phyloP scores from a whole-genome alignment of 371 early-diverging fungal species.

The Apophysomyces variabilis region DNA sequence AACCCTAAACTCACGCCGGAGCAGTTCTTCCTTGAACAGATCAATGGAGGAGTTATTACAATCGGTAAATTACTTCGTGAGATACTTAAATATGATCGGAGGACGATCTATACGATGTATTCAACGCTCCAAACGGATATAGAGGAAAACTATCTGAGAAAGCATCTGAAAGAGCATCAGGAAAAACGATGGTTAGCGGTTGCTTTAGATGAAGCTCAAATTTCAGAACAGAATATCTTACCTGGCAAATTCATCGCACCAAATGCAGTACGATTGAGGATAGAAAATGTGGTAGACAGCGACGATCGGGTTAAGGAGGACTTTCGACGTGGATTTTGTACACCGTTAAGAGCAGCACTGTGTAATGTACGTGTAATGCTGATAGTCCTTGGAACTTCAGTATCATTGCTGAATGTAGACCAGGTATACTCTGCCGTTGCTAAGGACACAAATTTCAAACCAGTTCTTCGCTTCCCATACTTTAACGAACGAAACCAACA shows the following conservation, averaged over 20 bases:
- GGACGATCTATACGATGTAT: neutral
- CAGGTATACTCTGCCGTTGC: slow-evolving; percentile 23
- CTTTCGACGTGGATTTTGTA: slow-evolving; percentile 28
- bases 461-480: slow-evolving; percentile 7
- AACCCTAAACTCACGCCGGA: slow-evolving; percentile 19
- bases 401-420: slow-evolving; percentile 23
- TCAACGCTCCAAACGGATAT: neutral
- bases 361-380: slow-evolving; percentile 19
- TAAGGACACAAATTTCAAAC: slow-evolving; percentile 6
- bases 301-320: neutral
- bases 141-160: neutral
- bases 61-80: neutral
- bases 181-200: slow-evolving; percentile 24
- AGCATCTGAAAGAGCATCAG: slow-evolving; percentile 5
- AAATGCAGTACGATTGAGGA: neutral
- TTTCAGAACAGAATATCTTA: slow-evolving; percentile 22
- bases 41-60: slow-evolving; percentile 23
- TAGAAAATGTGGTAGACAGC: neutral
- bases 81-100: neutral
- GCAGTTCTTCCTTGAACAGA: slow-evolving; percentile 33
- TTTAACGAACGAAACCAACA: slow-evolving; percentile 7
- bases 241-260: neutral
- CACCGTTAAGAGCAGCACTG: slow-evolving; percentile 24
- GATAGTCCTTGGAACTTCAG: slow-evolving; percentile 30
- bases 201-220: slow-evolving; percentile 32